These are phyloP conservation scores for Casuarina cunninghamiana DNA, from an alignment of 306 rosid species.

Conservation along the genomic window DNA sequence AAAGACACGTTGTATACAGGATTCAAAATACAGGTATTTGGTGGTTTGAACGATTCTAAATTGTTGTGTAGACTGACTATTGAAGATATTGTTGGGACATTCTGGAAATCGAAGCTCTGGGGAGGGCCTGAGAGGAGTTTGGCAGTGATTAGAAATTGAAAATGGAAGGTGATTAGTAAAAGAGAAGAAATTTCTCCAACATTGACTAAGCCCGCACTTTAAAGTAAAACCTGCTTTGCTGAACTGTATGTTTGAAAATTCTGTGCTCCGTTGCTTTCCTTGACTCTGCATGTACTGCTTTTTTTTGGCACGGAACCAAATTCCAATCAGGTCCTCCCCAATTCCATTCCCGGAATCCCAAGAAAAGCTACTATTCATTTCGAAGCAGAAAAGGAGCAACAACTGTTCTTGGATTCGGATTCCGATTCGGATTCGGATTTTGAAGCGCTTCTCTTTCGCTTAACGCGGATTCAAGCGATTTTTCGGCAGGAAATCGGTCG, in stretches of 20 bases:
- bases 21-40: no score
- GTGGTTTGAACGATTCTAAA: no score
- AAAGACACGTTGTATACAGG: no score
- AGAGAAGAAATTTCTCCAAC: neutral
- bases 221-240: neutral
- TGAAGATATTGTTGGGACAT: no score
- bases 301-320: neutral
- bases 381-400: neutral
- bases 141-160: no score
- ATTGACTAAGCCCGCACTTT: neutral
- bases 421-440: neutral
- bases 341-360: neutral
- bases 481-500: neutral
- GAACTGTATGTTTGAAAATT: constrained; percentile 11
- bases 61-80: no score
- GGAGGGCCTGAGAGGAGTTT: no score
- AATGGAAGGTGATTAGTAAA: no score
- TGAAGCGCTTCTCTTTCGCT: neutral
- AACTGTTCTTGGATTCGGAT: neutral
- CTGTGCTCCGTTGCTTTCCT: neutral
- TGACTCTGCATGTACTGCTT: neutral
- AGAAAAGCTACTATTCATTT: neutral
- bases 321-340: neutral
- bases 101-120: no score
- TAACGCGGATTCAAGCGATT: neutral